Base-by-base conservation (phyloP, 768 basidiomycete genomes). In the Phylloporus sp. region DNA sequence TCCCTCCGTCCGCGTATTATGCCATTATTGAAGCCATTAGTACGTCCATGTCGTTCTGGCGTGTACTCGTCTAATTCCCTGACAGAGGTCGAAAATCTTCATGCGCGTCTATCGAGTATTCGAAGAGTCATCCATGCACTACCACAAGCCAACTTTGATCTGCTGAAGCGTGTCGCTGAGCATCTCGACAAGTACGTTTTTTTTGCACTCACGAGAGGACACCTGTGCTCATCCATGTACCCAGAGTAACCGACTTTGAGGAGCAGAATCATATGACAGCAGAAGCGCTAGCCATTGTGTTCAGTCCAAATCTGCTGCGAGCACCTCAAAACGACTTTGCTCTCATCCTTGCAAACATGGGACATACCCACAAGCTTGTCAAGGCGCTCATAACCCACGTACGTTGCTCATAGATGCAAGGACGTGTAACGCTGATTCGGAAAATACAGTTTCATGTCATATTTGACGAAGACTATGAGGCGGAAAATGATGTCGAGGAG, bases 211-310 rank as follows among this genome's bases (percentile, higher is more conserved):
- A 9, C 28, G 10, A 52, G 34, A 40, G 22, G 12, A 31, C 13
- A 27, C 23, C 11, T 24, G 15, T 27, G 22, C 47, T 53, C 18
- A 52, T 47, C 3, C 18, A 27, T 34, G 24, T 38, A 29, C 41
- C 5, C 62, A 88, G 88, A 63, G 87, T 92, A n/a, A 88, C 89
- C 5, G 89, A 92, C 62, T 89, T 79, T 68, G 90, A 93, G 64
- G 90, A 92, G 52, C 79, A 84, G 44, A 94, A 92, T 59, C 91
- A 93, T 53, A 94, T 94, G 91, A 89, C 87, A 2, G 84, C 88
- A 1, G 85, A 91, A 57, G 84, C 86, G 7, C 75, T 94, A 4
- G 85, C 91, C 0, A 91, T 91, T 47, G 89, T 92, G 16, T 91
- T 92, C 68, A 88, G 88, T 54, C 89, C 88, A 6, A 91, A 89